Conservation (phyloP, 768 basidiomycete species). For the Leccinum ochraceum region DNA sequence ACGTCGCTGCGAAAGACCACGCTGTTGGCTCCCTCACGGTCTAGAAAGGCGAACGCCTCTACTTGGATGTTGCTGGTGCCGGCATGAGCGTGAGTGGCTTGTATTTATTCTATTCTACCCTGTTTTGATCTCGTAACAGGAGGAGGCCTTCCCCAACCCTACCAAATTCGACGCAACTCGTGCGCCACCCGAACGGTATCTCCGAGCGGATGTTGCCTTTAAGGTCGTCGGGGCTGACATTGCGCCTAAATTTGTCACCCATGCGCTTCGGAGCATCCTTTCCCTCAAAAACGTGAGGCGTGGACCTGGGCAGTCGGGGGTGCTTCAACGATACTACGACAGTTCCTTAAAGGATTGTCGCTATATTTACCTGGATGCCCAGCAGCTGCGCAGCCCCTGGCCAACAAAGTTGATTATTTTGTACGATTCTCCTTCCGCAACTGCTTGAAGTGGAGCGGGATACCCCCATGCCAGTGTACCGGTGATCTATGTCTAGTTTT, state of each 20-base stretch:
- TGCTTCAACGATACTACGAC: conserved; percentile 58
- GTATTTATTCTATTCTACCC: neutral
- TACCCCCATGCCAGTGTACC: neutral
- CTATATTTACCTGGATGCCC: conserved; percentile 55
- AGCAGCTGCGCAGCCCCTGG: conserved; percentile 60
- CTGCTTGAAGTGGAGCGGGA: conserved; percentile 17
- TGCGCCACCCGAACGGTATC: conserved; percentile 42
- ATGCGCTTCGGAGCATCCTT: conserved; percentile 67
- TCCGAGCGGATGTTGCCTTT: conserved; percentile 51
- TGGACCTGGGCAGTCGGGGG: conserved; percentile 68
- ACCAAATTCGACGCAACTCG: conserved; percentile 45
- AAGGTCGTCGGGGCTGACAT: conserved; percentile 53
- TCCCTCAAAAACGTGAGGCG: conserved; percentile 58
- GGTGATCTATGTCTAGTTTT: neutral
- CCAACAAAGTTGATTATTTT: conserved; percentile 64
- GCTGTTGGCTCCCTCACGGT: conserved; percentile 43
- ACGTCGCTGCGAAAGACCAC: conserved; percentile 50
- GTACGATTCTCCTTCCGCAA: conserved; percentile 28
- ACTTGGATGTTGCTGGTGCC: conserved; percentile 61
- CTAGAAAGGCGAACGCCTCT: conserved; percentile 54
- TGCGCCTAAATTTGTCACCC: conserved; percentile 57
- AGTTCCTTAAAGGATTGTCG: conserved; percentile 46
- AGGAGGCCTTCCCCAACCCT: conserved; percentile 52
- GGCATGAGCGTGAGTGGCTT: conserved; percentile 52
- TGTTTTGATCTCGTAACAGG: conserved; percentile 35